phyloP scores from a whole-genome alignment of 495 filamentous ascomycete species.

The Lophiotrema nucula region DNA sequence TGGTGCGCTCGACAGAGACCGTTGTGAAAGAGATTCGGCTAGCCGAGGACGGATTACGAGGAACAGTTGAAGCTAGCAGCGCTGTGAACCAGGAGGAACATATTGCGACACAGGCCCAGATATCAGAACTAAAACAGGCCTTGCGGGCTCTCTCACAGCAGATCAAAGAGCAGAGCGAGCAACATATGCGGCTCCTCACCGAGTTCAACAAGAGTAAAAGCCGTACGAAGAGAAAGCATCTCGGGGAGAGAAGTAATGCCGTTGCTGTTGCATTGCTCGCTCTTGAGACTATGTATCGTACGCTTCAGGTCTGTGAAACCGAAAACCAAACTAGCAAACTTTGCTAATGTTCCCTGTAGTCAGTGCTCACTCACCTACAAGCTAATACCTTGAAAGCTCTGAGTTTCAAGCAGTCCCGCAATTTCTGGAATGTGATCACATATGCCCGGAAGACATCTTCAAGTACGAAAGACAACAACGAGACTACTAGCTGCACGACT shows the following conservation, averaged over 20 bases:
- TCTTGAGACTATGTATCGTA: not conserved
- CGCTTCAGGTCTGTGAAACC: not conserved
- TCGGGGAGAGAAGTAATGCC: not conserved
- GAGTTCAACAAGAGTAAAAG: not conserved
- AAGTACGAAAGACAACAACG: too few species aligned
- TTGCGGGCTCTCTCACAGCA: not conserved
- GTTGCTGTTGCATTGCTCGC: not conserved
- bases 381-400: not conserved
- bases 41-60: not conserved
- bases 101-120: not conserved
- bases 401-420: not conserved
- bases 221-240: not conserved
- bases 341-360: not conserved
- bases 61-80: not conserved
- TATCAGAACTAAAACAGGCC: conserved; percentile 1
- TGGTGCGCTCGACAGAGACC: not conserved
- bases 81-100: not conserved
- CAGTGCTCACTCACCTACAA: not conserved
- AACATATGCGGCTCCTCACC: not conserved
- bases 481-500: too few species aligned
- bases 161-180: not conserved
- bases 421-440: not conserved
- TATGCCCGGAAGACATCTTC: not conserved
- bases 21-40: not conserved
- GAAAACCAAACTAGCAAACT: not conserved